Conservation (phyloP, 768 basidiomycete species). For the Naganishia vishniacii region DNA sequence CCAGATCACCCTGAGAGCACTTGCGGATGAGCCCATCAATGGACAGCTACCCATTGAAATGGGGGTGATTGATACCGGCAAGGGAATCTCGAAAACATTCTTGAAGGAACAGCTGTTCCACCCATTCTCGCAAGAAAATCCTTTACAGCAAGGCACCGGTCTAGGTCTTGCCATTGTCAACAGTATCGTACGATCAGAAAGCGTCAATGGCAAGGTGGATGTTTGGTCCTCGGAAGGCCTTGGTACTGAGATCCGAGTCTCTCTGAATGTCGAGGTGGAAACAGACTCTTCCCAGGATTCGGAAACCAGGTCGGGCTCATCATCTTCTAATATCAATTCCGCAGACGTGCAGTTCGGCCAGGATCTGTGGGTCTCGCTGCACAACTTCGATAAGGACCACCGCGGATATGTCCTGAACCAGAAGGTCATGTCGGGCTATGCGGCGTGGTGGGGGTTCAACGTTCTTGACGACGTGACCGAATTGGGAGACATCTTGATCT, state of each 20-base stretch:
- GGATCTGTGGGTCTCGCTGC: slow-evolving; percentile 56
- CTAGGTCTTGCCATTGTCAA: slow-evolving; percentile 92
- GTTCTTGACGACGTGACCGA: slow-evolving; percentile 49
- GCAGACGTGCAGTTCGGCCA: slow-evolving; percentile 31
- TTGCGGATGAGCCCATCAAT: slow-evolving; percentile 55
- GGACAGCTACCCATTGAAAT: slow-evolving; percentile 71
- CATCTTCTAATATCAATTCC: slow-evolving; percentile 46
- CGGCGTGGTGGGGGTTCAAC: slow-evolving; percentile 70
- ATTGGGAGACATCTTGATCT: slow-evolving; percentile 66
- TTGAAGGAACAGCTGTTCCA: slow-evolving; percentile 93
- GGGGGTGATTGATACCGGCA: slow-evolving; percentile 80
- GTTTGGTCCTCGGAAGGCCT: slow-evolving; percentile 85
- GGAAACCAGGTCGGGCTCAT: slow-evolving; percentile 37
- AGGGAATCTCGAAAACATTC: slow-evolving; percentile 91
- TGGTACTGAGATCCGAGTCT: slow-evolving; percentile 86
- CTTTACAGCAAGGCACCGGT: slow-evolving; percentile 84
- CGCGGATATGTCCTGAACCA: slow-evolving; percentile 65
- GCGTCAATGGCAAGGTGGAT: slow-evolving; percentile 83
- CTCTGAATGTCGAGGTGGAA: slow-evolving; percentile 65
- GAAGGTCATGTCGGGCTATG: slow-evolving; percentile 61
- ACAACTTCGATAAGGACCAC: slow-evolving; percentile 64
- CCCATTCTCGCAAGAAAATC: slow-evolving; percentile 95
- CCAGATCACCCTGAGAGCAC: slow-evolving; percentile 72
- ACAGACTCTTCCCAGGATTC: slow-evolving; percentile 45
- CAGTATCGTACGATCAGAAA: slow-evolving; percentile 78